A percentile compares a stretch with the other conserved stretches of the same genome.
Conservation (phyloP, 495 filamentous ascomycete genomes). For the Choiromyces venosus region DNA sequence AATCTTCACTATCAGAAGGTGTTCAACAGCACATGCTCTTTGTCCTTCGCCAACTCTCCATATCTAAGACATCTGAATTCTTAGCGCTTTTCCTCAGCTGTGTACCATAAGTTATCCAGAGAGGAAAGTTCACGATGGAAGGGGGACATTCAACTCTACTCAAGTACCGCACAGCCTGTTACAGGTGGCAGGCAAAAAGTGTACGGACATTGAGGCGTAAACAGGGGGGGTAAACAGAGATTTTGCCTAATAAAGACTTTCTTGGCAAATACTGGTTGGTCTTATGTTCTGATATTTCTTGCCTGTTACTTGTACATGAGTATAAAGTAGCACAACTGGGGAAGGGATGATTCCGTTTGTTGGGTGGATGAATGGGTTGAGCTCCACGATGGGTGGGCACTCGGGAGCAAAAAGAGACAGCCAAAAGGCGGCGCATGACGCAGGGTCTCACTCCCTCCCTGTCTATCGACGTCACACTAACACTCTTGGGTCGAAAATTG, state of each 20-base stretch:
- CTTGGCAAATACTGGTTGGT: too few relatives aligned
- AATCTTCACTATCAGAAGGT: background rate
- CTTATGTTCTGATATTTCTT: too few relatives aligned
- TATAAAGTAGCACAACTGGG: background rate
- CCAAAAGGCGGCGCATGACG: background rate
- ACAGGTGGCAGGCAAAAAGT: too few relatives aligned
- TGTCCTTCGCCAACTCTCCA: background rate
- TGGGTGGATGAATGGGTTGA: slow-evolving; percentile 1
- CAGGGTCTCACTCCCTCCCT: background rate
- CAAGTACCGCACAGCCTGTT: background rate
- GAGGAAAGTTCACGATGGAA: background rate
- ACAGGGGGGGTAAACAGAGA: too few relatives aligned
- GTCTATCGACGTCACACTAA: background rate
- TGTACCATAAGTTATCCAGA: background rate
- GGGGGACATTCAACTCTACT: background rate
- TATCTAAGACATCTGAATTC: background rate
- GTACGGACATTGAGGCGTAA: too few relatives aligned
- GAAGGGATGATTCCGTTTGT: background rate
- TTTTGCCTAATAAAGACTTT: too few relatives aligned
- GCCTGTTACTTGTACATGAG: too few relatives aligned
- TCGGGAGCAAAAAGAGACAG: background rate
- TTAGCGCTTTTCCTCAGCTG: background rate
- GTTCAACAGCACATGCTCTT: background rate
- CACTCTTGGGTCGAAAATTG: background rate
- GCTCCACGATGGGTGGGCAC: background rate